Percentiles rank a stretch among this genome's conserved stretches.
Evolutionary conservation across 352 stramenopile genomes (phyloP).

Genomic region (Peronosclerospora sorghi): DNA sequence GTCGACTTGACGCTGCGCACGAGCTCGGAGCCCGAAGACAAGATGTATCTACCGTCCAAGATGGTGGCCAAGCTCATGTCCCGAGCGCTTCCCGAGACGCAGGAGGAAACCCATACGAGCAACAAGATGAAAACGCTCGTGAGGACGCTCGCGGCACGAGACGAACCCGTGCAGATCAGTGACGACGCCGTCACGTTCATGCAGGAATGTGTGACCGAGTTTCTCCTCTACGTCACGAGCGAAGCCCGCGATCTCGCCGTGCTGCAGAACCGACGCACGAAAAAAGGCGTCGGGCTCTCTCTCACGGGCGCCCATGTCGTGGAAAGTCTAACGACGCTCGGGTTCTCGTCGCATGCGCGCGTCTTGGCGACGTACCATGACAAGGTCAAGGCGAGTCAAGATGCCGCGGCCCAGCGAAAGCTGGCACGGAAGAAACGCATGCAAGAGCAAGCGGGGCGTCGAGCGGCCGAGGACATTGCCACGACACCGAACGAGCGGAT

Average conservation of each 20-base stretch:
- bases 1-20: constrained; percentile 43
- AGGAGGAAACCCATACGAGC: neutral
- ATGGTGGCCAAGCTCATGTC: constrained; percentile 71
- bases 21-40: constrained; percentile 55
- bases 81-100: constrained; percentile 22
- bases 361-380: constrained; percentile 53
- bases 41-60: constrained; percentile 66
- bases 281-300: constrained; percentile 35
- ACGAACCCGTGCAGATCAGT: constrained; percentile 58
- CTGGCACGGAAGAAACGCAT: constrained; percentile 41
- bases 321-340: constrained; percentile 54
- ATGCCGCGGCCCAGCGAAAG: constrained; percentile 46
- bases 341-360: constrained; percentile 52
- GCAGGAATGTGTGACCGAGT: constrained; percentile 81
- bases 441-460: constrained; percentile 24
- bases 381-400: constrained; percentile 56
- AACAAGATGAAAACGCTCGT: neutral
- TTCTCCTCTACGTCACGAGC: constrained; percentile 73
- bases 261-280: constrained; percentile 40
- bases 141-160: no score
- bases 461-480: constrained; percentile 12
- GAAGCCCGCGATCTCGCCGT: constrained; percentile 58
- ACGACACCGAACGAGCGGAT: no score
- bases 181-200: constrained; percentile 70
- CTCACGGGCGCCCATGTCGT: constrained; percentile 56